Conservation (phyloP, 352 stramenopile genomes). For the Phytophthora multivora region DNA sequence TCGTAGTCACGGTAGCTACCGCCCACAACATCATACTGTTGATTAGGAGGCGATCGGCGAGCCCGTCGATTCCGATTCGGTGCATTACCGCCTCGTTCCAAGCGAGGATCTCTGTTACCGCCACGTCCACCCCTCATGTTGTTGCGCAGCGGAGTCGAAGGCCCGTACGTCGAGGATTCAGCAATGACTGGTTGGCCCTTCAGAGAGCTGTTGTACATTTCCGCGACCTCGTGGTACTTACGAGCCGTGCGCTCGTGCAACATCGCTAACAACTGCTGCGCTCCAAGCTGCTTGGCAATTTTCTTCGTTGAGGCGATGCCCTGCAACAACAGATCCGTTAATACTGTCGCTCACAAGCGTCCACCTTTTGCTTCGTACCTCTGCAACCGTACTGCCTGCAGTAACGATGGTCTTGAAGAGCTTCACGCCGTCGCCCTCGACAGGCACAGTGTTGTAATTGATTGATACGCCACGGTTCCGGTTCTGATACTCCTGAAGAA, state of each 20-base stretch:
- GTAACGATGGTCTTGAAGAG: slow-evolving; percentile 87
- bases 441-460: slow-evolving; percentile 78
- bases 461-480: slow-evolving; percentile 77
- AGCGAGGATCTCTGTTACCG: slow-evolving; percentile 28
- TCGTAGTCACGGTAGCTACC: slow-evolving; percentile 35
- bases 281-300: slow-evolving; percentile 78
- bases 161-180: slow-evolving; percentile 27
- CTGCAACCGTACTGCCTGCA: slow-evolving; percentile 61
- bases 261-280: slow-evolving; percentile 70
- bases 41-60: slow-evolving; percentile 21
- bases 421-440: slow-evolving; percentile 58
- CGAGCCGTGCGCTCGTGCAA: slow-evolving; percentile 58
- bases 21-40: slow-evolving; percentile 33
- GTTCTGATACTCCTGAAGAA: slow-evolving; percentile 88
- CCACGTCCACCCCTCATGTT: slow-evolving; percentile 16
- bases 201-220: slow-evolving; percentile 67
- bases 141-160: slow-evolving; percentile 14
- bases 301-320: slow-evolving; percentile 81
- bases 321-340: slow-evolving; percentile 32
- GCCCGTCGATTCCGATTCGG: slow-evolving; percentile 23
- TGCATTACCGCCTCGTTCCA: slow-evolving; percentile 13
- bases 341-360: slow-evolving; percentile 6
- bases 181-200: slow-evolving; percentile 37
- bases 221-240: slow-evolving; percentile 68
- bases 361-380: slow-evolving; percentile 42